phyloP scores from a whole-genome alignment of 2,329 filamentous ascomycete species.

The Tricladium varicosporioides region DNA sequence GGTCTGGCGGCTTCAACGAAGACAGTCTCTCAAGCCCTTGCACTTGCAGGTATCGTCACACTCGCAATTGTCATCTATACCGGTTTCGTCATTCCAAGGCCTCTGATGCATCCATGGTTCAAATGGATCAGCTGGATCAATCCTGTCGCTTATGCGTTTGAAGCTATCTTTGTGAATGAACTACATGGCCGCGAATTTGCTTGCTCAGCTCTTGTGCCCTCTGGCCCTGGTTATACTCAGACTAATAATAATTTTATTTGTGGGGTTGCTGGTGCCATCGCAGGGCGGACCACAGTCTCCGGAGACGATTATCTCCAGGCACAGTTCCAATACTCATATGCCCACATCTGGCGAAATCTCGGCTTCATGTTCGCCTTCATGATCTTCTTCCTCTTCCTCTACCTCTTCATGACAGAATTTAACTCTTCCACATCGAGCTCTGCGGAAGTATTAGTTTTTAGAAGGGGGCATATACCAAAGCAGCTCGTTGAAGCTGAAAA shows the following conservation, averaged over 20 bases:
- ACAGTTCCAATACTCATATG: constrained; percentile 51
- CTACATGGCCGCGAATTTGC: constrained; percentile 55
- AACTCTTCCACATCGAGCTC: constrained; percentile 67
- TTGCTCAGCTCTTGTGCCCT: constrained; percentile 45
- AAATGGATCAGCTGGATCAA: constrained; percentile 72
- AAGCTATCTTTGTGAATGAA: constrained; percentile 78
- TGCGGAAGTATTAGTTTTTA: constrained; percentile 75
- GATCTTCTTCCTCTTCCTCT: constrained; percentile 58
- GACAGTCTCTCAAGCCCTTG: constrained; percentile 64
- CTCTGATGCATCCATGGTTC: constrained; percentile 76
- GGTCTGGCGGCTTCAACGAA: constrained; percentile 73
- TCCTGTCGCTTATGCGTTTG: constrained; percentile 70
- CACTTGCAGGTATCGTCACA: constrained; percentile 54
- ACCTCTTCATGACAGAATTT: constrained; percentile 64
- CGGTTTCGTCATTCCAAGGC: constrained; percentile 41
- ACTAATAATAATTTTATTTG: constrained; percentile 46
- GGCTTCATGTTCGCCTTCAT: constrained; percentile 68
- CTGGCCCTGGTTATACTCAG: constrained; percentile 43
- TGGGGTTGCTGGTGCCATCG: constrained; percentile 53
- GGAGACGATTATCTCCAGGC: constrained; percentile 58
- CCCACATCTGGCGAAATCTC: constrained; percentile 48
- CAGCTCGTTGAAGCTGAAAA: constrained; percentile 40
- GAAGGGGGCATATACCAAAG: constrained; percentile 49
- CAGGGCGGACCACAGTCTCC: constrained; percentile 50
- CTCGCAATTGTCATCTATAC: constrained; percentile 34